Base-by-base conservation (phyloP, 805 yeast species). In the Phaffomyces opuntiae region DNA sequence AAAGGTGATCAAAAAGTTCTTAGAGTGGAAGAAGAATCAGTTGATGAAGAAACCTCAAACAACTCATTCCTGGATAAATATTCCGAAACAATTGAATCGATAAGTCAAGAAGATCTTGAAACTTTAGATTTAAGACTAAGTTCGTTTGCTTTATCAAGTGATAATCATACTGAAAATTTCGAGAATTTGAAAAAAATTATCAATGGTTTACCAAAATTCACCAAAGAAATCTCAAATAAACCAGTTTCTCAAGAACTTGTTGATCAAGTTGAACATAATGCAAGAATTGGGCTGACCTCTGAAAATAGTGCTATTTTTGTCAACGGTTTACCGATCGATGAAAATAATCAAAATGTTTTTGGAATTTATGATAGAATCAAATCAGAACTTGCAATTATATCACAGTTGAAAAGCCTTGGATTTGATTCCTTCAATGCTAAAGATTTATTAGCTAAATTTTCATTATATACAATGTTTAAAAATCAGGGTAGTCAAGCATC, bases 271-370 rank as follows among this genome's bases (percentile, higher is more conserved):
- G 42, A 53, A 4, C 44, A 44, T 4, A 74, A 74, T 51, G 66
- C 61, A 26, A 55, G 56, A 16, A 33, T 61, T 5, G 80, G 80
- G 0, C 51, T 69, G 3, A 56, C 68, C 1, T 53, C 66, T 7
- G 71, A 67, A 3, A 57, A 69, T 1, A 57, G 67, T 31, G 85
- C 84, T 1, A 47, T 90, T 2, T 83, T 77, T 50, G 54, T 88
- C 17, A 87, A 89, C 61, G 95, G 96, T 1, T 76, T 83, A 0
- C 69, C 80, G 1, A 60, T 81, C 1, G 64, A 76, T n/a, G 68
- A 68, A 1, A 55, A 68, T 0, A 70, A 73, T 35, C 65, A 70
- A 7, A 74, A 74, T 47, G 48, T 73, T 5, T 70, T 72, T 46
- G 68, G 67, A 24, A 47, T 80, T 3, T 53, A 74, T 35, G 62